Evolutionary conservation across 441 rosid species (phyloP).

Genomic region (Pelargonium fulgidum): DNA sequence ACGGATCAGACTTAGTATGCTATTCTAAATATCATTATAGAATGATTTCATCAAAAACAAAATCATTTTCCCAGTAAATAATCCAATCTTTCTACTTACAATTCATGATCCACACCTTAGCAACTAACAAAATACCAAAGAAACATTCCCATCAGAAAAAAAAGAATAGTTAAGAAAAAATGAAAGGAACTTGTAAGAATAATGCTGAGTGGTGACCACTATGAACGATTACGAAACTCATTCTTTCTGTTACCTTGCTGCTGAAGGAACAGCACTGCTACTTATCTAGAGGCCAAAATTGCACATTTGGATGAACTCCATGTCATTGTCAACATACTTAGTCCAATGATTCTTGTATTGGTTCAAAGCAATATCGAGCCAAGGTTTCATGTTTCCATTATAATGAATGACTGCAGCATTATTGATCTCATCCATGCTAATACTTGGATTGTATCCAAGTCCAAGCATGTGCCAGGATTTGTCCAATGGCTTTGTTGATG

Average conservation of each 20-base stretch:
- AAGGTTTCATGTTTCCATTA: conserved; percentile 92
- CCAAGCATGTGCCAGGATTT: conserved; percentile 90
- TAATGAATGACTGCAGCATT: conserved; percentile 85
- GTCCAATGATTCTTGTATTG: conserved; percentile 84
- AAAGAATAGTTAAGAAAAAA: not conserved
- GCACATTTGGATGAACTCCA: conserved; percentile 94
- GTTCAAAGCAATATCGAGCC: conserved; percentile 89
- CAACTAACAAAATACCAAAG: conserved; percentile 13
- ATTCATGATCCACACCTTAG: conserved; percentile 12
- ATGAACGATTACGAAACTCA: conserved; percentile 26
- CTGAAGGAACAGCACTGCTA: conserved; percentile 5
- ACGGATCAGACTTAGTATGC: not conserved
- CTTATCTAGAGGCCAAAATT: conserved; percentile 72
- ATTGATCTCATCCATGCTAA: conserved; percentile 71
- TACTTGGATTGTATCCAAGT: conserved; percentile 69
- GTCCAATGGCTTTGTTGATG: conserved; percentile 69
- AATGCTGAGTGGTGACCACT: conserved; percentile 17
- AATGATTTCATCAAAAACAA: not conserved
- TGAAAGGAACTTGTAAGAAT: conserved; percentile 17
- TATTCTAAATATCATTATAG: not conserved
- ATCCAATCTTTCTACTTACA: conserved; percentile 25
- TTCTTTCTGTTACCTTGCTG: conserved; percentile 18
- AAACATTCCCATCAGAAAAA: conserved; percentile 7
- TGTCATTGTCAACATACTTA: conserved; percentile 75
- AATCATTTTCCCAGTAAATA: conserved; percentile 18